Percentiles rank a stretch among this genome's conserved stretches.
Evolutionary conservation across 495 filamentous ascomycete species (phyloP).

Genomic region (Rusavskia elegans): DNA sequence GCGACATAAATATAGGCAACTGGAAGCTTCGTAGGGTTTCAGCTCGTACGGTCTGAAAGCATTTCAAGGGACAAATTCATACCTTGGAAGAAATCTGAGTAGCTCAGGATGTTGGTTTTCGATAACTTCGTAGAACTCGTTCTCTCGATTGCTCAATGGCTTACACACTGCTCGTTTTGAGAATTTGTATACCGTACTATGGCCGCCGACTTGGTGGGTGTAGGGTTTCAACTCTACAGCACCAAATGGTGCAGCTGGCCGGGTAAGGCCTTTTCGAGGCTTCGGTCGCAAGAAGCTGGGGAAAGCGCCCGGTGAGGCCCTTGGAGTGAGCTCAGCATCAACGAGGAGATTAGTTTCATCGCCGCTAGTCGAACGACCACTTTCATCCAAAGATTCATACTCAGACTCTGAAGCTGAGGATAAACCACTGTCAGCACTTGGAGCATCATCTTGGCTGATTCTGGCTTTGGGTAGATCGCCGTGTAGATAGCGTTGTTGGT

Average conservation of each 20-base stretch:
- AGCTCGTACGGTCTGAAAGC: neutral
- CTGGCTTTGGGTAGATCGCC: slow-evolving; percentile 35
- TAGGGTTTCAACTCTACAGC: slow-evolving; percentile 95
- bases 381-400: slow-evolving; percentile 38
- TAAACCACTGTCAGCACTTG: slow-evolving; percentile 18
- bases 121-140: slow-evolving; percentile 95
- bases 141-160: slow-evolving; percentile 90
- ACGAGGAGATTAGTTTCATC: slow-evolving; percentile 38
- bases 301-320: slow-evolving; percentile 35
- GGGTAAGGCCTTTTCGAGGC: slow-evolving; percentile 17
- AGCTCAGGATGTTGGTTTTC: slow-evolving; percentile 81
- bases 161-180: slow-evolving; percentile 93
- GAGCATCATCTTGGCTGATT: slow-evolving; percentile 16
- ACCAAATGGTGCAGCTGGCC: slow-evolving; percentile 47
- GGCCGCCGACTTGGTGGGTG: slow-evolving; percentile 90
- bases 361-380: slow-evolving; percentile 26
- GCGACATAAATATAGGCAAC: neutral
- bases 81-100: slow-evolving; percentile 84
- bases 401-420: slow-evolving; percentile 43
- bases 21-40: neutral
- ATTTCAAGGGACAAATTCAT: slow-evolving; percentile 16
- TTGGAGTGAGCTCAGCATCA: slow-evolving; percentile 45
- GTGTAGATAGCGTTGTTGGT: slow-evolving; percentile 43
- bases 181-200: slow-evolving; percentile 91
- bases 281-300: slow-evolving; percentile 20